Base-by-base conservation (phyloP, 129 eudicot species). In the Tagetes patula region DNA sequence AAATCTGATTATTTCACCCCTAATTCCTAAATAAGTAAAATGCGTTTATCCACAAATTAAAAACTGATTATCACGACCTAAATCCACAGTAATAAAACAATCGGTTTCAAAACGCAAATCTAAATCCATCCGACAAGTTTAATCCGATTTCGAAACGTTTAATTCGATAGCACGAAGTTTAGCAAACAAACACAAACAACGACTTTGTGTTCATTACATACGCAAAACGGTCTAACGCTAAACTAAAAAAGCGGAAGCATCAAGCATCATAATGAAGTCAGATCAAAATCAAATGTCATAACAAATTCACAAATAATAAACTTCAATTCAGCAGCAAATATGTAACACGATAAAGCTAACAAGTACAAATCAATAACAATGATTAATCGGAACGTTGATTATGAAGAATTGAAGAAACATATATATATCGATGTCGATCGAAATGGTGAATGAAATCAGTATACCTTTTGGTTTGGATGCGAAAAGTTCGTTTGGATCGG, bases 371-470 rank as follows among this genome's bases (percentile, higher is more conserved):
- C 61, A n/a, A 52, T 14, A 32, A 70, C n/a, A 5, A 52, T 31
- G 5, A 54, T n/a, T 53, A 14, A 40, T 6, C 52, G 6, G 46
- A 40, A 7, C 30, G 47, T 33, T 12, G 52, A 40, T 43, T 3
- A 5, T 1, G 60, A 46, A 10, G 2, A 30, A 20, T 20, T 1
- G 33, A 46, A 43, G 6, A 27, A 77, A 69, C 55, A 52, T 20
- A 20, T 20, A 20, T 20, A 20, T 20, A 20, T 49, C 60, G 72
- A 63, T 20, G n/a, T 71, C 5, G 72, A 49, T 78, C 70, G 58
- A 71, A 70, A 70, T 31, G 71, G 38, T 47, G n/a, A 27, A 56
- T 39, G 69, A 50, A 37, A 70, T 77, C 12, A 78, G 67, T 71
- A 33, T 20, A 78, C 77, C 77, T 54, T 54, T 1, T 54, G 43